Base-by-base conservation (phyloP, 306 rosid genomes). In the Dicorynia guianensis region DNA sequence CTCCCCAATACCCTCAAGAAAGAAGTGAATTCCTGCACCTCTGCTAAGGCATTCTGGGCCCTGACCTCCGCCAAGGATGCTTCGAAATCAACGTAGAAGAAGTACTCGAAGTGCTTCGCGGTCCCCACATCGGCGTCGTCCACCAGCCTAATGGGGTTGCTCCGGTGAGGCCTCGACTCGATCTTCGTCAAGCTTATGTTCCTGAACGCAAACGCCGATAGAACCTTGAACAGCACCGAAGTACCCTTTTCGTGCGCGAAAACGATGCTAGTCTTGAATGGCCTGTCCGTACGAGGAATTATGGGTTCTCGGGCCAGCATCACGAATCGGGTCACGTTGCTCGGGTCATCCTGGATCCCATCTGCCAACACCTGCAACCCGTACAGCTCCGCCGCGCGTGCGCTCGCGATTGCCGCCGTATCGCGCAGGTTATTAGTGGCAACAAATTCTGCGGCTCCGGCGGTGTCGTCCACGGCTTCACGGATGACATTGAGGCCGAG, bases 221-320 rank as follows among this genome's bases (percentile, higher is more conserved):
- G 67, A 6, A 92, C 98, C 78, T 95, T 95, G 90, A 95, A 95
- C 14, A 95, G 89, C 10, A 93, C 97, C 5, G 98, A 92, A 0
- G 95, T 95, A 6, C 98, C 98, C 8, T 90, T 87, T 18, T 90
- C 98, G 81, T 92, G 98, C 0, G 98, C 98, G 80, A 95, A 95
- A 18, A 95, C 98, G 46, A 92, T 95, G 86, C 97, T 92, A 0
- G 98, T 95, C 76, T 90, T 95, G 77, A 95, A 95, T 0, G 98
- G 98, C 11, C 98, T 80, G 39, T 95, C 97, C 3, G 94, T 92
- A 0, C 98, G 78, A 0, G 98, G 98, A 6, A 95, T 95, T 0
- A 95, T 92, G 1, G 98, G 98, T 39, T 95, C 98, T 5, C 97
- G 83, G 17, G 98, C 97, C 8, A 95, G 81, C 97, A 95, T 92